Base-by-base conservation (phyloP, 495 filamentous ascomycete species). In the Polyplosphaeria fusca region DNA sequence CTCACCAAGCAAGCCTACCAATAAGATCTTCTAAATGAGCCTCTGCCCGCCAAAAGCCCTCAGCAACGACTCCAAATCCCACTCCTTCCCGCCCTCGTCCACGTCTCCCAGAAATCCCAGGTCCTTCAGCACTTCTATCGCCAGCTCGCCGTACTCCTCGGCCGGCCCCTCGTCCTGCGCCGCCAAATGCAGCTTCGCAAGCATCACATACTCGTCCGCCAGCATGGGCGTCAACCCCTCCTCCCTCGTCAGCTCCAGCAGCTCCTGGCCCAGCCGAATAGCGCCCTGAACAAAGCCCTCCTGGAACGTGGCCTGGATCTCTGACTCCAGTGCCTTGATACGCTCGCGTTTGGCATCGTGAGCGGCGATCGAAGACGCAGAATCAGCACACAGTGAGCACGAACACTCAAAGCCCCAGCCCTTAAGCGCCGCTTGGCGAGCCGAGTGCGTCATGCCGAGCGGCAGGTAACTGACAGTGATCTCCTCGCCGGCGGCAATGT, bases 391-490 rank as follows among this genome's bases (percentile, higher is more conserved):
- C 19, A 60, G 49, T 2, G 22, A 2, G 42, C 57, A 60, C 5
- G 48, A 47, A 18, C 57, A 60, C 18, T 19, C 37, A 50, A 60
- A 60, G 23, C 50, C 57, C 49, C 50, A 60, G 18, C 44, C 24
- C 16, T 45, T 13, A 43, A 60, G 57, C n/a, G 16, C 22, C 13
- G 23, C 42, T 14, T 14, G 13, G 30, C 57, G 57, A 1, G 39
- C 4, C 3, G 40, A 2, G 4, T 24, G 54, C 12, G 41, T 37
- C 7, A 35, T 24, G 20, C 57, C 57, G 2, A 60, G 22, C 7
- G 19, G 16, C n/a, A 58, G 39, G 23, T 58, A 58, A 4, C 18
- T 40, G 30, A 60, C 38, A 18, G 14, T 60, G 14, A 60, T 47
- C 41, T 60, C 57, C 18, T 60, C 57, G 2, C 57, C 57, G 9